Conservation (phyloP, 2,329 filamentous ascomycete genomes). For the Eutypella sp. region DNA sequence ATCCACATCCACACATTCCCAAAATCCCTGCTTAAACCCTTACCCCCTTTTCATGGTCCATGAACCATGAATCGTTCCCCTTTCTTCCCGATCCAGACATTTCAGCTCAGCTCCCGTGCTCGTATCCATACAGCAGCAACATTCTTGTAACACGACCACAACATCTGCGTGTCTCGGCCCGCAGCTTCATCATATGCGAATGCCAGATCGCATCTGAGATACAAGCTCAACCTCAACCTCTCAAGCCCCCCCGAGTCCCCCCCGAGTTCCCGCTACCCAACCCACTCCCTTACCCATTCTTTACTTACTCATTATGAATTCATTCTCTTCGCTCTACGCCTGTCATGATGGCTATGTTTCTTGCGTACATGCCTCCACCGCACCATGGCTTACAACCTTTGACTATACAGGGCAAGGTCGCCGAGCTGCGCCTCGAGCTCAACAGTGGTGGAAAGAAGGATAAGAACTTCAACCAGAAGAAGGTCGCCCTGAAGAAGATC, state of each 20-base stretch:
- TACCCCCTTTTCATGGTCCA: too few relatives aligned
- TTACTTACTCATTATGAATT: conserved; percentile 16
- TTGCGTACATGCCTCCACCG: conserved; percentile 46
- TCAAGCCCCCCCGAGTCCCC: conserved; percentile 4
- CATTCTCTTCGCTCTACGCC: conserved; percentile 9
- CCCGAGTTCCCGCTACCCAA: too few relatives aligned
- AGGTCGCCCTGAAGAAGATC: conserved; percentile 98
- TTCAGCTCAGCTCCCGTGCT: background rate
- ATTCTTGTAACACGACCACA: background rate
- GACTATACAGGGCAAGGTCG: conserved; percentile 88
- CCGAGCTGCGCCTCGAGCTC: conserved; percentile 90
- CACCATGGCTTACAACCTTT: conserved; percentile 47
- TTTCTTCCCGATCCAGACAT: background rate
- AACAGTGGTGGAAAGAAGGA: conserved; percentile 95
- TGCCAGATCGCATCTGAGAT: background rate
- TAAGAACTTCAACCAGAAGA: conserved; percentile 91
- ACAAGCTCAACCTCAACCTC: conserved; percentile 2
- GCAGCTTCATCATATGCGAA: conserved; percentile 2
- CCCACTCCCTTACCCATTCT: too few relatives aligned
- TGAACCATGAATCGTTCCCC: too few relatives aligned
- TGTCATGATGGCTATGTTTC: conserved; percentile 41
- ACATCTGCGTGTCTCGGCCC: conserved; percentile 11
- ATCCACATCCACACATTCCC: too few relatives aligned
- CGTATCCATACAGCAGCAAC: background rate
- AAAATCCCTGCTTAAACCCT: too few relatives aligned